Evolutionary conservation across 1,284 basidiomycete genomes (phyloP).

Genomic region (Amylostereum chailletii): DNA sequence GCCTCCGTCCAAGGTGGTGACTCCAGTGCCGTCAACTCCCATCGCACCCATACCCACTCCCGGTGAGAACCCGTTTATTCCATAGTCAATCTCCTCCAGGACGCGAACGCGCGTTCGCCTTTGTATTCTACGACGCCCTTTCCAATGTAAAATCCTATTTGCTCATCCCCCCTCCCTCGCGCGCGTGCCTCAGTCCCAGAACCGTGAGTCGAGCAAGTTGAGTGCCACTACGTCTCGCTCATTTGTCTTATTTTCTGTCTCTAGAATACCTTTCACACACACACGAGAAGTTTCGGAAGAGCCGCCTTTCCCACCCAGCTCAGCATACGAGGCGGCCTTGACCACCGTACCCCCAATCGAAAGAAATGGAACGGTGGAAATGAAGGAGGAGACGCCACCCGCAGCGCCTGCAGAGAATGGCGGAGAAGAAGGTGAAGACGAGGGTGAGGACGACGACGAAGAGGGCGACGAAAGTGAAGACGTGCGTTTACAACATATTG

Average conservation of each 20-base stretch:
- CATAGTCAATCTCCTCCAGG: neutral
- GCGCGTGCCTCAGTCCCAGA: constrained; percentile 39
- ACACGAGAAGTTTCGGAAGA: no score
- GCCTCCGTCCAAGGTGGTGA: constrained; percentile 31
- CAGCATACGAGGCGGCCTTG: no score
- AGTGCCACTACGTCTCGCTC: no score
- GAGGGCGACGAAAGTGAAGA: constrained; percentile 34
- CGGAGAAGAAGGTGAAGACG: constrained; percentile 15
- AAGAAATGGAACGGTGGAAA: neutral
- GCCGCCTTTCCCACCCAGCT: no score
- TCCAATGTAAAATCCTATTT: constrained; percentile 13
- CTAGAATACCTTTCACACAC: no score
- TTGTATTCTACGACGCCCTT: constrained; percentile 5
- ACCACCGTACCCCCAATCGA: no score
- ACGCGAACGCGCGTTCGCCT: constrained; percentile 1
- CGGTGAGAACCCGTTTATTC: constrained; percentile 8
- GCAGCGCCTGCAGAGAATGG: neutral
- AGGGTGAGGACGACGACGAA: constrained; percentile 31
- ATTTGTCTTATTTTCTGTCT: no score
- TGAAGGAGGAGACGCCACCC: constrained; percentile 11
- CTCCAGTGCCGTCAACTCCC: constrained; percentile 10
- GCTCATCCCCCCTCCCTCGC: constrained; percentile 7
- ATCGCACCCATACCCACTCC: constrained; percentile 1
- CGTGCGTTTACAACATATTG: constrained; percentile 20
- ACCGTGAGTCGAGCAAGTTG: constrained; percentile 35